Base-by-base conservation (phyloP, 805 yeast genomes). In the Maudiozyma turicensis region DNA sequence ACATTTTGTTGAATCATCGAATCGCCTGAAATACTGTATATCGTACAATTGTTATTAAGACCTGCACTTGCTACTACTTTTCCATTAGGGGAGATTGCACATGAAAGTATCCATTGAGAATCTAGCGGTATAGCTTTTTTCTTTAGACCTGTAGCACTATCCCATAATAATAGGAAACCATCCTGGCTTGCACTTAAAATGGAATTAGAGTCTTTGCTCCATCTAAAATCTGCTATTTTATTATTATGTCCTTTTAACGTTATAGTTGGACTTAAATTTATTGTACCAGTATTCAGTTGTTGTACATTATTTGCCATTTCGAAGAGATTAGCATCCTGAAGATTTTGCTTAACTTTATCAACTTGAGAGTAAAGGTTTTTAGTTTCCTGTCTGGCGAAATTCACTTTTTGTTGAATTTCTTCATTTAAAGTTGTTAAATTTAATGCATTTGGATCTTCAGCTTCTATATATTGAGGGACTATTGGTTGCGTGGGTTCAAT, bases 81-180 rank as follows among this genome's bases (percentile, higher is more conserved):
- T 0, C 84, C 82, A 47, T 77, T 74, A 0, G 89, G 87, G 1
- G 90, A 77, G 30, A 78, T 75, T 3, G 83, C 88, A 69, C 95
- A 83, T 6, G 85, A 69, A 46, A 86, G 72, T 0, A 86, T 89
- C 86, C 93, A 88, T 43, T 81, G 84, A 43, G 84, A 84, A 44
- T 82, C 87, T 48, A 89, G 68, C 4, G 81, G 76, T 14, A 89
- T 77, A 0, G 88, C 87, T 48, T 80, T 79, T 48, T 76, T 70
- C 59, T 89, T 90, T 53, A 77, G 69, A 3, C 89, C 90, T 0
- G 86, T 76, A 3, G 75, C 69, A 0, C 87, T 74, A 63, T 89
- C 91, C 96, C 97, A 90, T 20, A 86, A 65, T 38, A 90, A 72
- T 71, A 88, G 71, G 59, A 79, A 84, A 2, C 95, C 96, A 65